Evolutionary conservation across 2,329 filamentous ascomycete species (phyloP).

Genomic region (Didymella segeticola): DNA sequence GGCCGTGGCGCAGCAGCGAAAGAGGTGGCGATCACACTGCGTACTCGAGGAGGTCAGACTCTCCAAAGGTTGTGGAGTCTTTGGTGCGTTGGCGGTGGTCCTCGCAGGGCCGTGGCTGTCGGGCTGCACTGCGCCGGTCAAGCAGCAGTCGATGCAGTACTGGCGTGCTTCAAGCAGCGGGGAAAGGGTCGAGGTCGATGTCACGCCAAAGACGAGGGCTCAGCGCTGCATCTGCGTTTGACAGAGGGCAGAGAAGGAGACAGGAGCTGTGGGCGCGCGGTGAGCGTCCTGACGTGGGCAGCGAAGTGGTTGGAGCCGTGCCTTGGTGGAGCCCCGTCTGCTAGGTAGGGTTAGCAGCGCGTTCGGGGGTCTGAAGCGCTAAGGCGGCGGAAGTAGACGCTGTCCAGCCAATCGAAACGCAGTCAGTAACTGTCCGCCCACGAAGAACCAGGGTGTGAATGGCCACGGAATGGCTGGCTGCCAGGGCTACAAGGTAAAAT

Average conservation of each 20-base stretch:
- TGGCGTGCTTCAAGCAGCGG: conserved; percentile 6
- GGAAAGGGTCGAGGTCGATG: conserved; percentile 14
- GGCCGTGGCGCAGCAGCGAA: conserved; percentile 19
- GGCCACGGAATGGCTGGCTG: conserved; percentile 3
- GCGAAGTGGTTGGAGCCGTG: conserved; percentile 27
- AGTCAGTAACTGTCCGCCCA: conserved; percentile 18
- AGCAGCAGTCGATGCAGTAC: conserved; percentile 20
- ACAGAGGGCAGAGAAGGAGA: conserved; percentile 1
- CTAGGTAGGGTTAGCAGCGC: conserved; percentile 13
- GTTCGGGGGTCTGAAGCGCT: conserved; percentile 20
- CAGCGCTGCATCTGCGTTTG: conserved; percentile 18
- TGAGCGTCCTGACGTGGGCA: conserved; percentile 16
- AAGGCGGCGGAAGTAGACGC: conserved; percentile 25
- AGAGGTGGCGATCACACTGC: not conserved
- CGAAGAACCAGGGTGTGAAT: conserved; percentile 2
- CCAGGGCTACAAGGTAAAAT: not conserved
- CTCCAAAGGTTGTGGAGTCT: conserved; percentile 1
- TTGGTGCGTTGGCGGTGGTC: conserved; percentile 2
- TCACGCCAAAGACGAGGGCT: conserved; percentile 15
- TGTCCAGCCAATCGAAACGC: conserved; percentile 25
- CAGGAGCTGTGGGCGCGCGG: conserved; percentile 11
- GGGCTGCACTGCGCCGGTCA: conserved; percentile 27
- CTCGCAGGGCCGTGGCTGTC: conserved; percentile 26
- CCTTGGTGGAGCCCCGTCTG: conserved; percentile 27
- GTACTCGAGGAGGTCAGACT: conserved; percentile 1